Evolutionary conservation across 2,329 filamentous ascomycete species (phyloP).

Genomic region (Colletotrichum shisoi): DNA sequence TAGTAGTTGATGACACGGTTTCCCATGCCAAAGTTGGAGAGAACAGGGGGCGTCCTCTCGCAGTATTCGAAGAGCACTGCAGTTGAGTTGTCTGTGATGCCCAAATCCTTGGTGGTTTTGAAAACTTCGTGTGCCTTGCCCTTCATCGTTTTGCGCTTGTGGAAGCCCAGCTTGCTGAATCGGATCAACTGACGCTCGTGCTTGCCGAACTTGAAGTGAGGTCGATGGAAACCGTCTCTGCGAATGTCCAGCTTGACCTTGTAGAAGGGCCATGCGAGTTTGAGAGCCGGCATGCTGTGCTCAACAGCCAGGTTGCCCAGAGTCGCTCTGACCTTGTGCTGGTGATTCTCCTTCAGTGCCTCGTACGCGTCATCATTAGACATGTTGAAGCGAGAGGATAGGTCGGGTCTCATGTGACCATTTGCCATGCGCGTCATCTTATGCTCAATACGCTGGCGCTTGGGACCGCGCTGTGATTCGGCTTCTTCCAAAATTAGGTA

Average conservation of each 20-base stretch:
- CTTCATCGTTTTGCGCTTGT: slow-evolving; percentile 85
- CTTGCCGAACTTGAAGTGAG: slow-evolving; percentile 75
- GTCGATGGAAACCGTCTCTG: slow-evolving; percentile 84
- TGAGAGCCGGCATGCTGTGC: slow-evolving; percentile 89
- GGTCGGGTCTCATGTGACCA: slow-evolving; percentile 73
- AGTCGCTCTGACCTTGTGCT: slow-evolving; percentile 92
- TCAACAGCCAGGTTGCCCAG: slow-evolving; percentile 92
- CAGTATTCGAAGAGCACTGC: slow-evolving; percentile 93
- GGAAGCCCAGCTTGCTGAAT: slow-evolving; percentile 73
- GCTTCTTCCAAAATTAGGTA: slow-evolving; percentile 83
- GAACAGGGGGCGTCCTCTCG: slow-evolving; percentile 87
- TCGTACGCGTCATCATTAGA: slow-evolving; percentile 97
- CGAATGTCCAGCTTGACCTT: slow-evolving; percentile 80
- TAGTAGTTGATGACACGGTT: slow-evolving; percentile 97
- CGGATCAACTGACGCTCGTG: slow-evolving; percentile 72
- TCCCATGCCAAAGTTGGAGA: slow-evolving; percentile 98
- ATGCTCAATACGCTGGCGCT: slow-evolving; percentile 64
- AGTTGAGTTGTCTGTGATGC: slow-evolving; percentile 86
- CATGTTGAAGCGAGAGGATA: slow-evolving; percentile 88
- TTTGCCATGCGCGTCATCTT: slow-evolving; percentile 73
- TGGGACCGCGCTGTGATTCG: slow-evolving; percentile 68
- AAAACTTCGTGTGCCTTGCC: slow-evolving; percentile 83
- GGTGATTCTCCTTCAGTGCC: slow-evolving; percentile 93
- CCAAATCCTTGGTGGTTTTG: slow-evolving; percentile 79
- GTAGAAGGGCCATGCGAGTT: slow-evolving; percentile 95